A percentile compares a stretch with the other conserved stretches of the same genome.
Evolutionary conservation across 2,329 filamentous ascomycete species (phyloP).

Genomic region (Ophioceras dolichostomum): DNA sequence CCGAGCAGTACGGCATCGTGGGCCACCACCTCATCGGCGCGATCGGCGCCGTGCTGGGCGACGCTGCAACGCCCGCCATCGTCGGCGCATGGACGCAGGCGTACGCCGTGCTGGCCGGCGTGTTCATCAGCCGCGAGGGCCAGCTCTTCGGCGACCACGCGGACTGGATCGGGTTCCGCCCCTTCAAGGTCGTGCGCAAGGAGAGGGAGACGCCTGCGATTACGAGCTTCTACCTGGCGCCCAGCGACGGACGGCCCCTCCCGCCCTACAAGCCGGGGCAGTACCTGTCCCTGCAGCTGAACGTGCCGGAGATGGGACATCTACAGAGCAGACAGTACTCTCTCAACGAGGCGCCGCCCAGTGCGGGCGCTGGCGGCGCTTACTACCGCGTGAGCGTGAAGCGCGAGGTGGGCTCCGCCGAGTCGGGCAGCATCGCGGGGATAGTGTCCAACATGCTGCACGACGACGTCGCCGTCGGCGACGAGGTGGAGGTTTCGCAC

Average conservation of each 20-base stretch:
- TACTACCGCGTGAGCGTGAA: slow-evolving; percentile 69
- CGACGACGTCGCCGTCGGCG: slow-evolving; percentile 31
- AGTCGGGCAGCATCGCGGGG: slow-evolving; percentile 25
- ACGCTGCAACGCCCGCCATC: slow-evolving; percentile 53
- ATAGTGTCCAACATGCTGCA: slow-evolving; percentile 42
- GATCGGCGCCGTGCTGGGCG: slow-evolving; percentile 55
- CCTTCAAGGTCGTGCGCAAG: slow-evolving; percentile 39
- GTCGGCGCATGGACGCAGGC: slow-evolving; percentile 60
- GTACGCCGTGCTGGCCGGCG: slow-evolving; percentile 56
- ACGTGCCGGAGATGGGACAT: slow-evolving; percentile 49
- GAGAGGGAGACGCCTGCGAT: slow-evolving; percentile 51
- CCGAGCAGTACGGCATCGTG: slow-evolving; percentile 60
- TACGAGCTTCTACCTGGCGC: slow-evolving; percentile 58
- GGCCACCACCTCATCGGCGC: slow-evolving; percentile 56
- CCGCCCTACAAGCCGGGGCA: slow-evolving; percentile 58
- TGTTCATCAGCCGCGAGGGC: slow-evolving; percentile 56
- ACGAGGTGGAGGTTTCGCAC: slow-evolving; percentile 40
- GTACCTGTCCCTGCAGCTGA: slow-evolving; percentile 55
- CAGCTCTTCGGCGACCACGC: slow-evolving; percentile 38
- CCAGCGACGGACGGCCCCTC: slow-evolving; percentile 43
- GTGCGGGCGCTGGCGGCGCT: slow-evolving; percentile 28
- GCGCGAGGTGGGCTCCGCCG: slow-evolving; percentile 32
- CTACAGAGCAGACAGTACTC: slow-evolving; percentile 66
- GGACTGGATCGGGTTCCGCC: slow-evolving; percentile 34
- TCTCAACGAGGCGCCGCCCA: slow-evolving; percentile 49